Evolutionary conservation across 306 rosid genomes (phyloP).

Genomic region (Purshia tridentata): DNA sequence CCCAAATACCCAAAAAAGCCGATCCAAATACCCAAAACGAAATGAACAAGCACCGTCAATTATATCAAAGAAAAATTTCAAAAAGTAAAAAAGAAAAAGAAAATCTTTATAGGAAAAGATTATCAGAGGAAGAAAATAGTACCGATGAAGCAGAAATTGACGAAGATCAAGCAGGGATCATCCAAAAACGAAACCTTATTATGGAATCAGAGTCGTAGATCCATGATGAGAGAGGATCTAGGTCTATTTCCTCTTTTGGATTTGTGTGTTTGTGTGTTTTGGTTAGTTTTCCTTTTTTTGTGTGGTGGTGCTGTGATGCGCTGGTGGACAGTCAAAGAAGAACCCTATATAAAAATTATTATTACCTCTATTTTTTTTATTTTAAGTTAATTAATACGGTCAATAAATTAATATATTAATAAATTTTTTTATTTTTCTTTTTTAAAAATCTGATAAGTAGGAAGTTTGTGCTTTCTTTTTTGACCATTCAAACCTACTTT

Average conservation of each 20-base stretch:
- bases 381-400: not conserved
- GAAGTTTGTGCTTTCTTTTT: slow-evolving; percentile 31
- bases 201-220: slow-evolving; percentile 46
- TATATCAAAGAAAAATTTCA: slow-evolving; percentile 6
- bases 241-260: slow-evolving; percentile 26
- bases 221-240: slow-evolving; percentile 23
- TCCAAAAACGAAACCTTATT: slow-evolving; percentile 6
- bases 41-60: slow-evolving; percentile 16
- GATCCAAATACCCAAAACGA: slow-evolving; percentile 33
- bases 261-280: slow-evolving; percentile 31
- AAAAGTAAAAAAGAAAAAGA: not conserved
- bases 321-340: slow-evolving; percentile 82
- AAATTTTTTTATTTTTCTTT: not conserved
- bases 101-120: not conserved
- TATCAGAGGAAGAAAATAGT: slow-evolving; percentile 22
- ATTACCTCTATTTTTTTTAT: slow-evolving; percentile 1
- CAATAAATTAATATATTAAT: not conserved
- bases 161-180: slow-evolving; percentile 31
- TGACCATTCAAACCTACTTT: slow-evolving; percentile 59
- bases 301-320: slow-evolving; percentile 60
- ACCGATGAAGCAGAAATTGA: slow-evolving; percentile 30
- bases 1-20: slow-evolving; percentile 30
- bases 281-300: slow-evolving; percentile 38
- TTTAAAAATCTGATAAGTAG: not conserved
- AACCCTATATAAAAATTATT: slow-evolving; percentile 40